These are phyloP conservation scores for Tuber microsphaerosporum DNA, from an alignment of 495 filamentous ascomycete species.

Conservation along the genomic window DNA sequence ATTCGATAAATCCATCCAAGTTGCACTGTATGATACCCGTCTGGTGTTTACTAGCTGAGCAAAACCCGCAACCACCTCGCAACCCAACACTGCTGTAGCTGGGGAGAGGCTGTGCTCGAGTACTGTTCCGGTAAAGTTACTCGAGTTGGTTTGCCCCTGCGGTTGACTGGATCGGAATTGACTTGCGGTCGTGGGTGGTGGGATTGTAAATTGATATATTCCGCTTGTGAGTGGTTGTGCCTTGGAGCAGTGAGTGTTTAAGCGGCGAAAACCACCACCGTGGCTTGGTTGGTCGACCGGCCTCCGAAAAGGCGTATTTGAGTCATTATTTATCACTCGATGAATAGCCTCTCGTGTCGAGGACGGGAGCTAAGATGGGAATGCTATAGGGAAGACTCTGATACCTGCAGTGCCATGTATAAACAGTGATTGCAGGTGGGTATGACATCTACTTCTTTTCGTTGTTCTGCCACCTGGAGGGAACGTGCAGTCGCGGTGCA, in stretches of 20 bases:
- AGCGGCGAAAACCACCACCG: neutral
- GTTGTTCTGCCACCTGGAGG: neutral
- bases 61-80: no score
- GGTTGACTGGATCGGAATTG: neutral
- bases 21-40: no score
- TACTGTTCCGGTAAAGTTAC: no score
- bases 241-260: neutral
- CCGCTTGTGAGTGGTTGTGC: no score
- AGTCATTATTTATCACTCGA: neutral
- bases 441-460: neutral
- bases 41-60: no score
- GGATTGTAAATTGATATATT: no score
- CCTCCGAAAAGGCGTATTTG: neutral
- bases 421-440: neutral
- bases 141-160: no score
- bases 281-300: neutral
- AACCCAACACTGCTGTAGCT: no score
- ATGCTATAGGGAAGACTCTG: neutral
- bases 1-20: no score
- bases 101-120: no score
- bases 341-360: neutral
- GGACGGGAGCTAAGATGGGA: neutral
- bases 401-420: neutral
- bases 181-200: no score
- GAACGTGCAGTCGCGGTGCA: neutral